These are phyloP conservation scores for Puccinia hordei DNA, from an alignment of 1,284 basidiomycete species.

Conservation along the genomic window DNA sequence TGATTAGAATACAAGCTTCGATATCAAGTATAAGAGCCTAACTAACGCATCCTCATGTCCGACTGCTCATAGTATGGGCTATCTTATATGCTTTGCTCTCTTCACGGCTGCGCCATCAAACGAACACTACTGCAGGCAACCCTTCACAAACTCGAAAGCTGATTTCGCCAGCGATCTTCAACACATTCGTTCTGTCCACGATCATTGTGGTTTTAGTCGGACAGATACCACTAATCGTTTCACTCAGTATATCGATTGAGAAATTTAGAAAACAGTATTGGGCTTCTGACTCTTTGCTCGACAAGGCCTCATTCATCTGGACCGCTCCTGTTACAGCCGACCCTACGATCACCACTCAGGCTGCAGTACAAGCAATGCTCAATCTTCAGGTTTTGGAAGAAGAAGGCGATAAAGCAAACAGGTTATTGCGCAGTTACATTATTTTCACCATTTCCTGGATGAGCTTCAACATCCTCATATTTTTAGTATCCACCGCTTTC, in stretches of 20 bases:
- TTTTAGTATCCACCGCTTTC: neutral
- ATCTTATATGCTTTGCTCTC: slow-evolving; percentile 10
- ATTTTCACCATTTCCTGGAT: neutral
- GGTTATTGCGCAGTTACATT: neutral
- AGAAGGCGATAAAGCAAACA: neutral
- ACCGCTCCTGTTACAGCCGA: neutral
- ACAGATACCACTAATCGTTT: slow-evolving; percentile 13
- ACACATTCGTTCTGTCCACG: neutral
- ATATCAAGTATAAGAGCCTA: neutral
- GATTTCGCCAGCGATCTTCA: neutral
- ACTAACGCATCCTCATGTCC: neutral
- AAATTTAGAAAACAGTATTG: neutral
- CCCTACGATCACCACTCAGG: neutral
- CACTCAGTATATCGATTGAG: neutral
- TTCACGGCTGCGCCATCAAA: neutral
- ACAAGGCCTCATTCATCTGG: neutral
- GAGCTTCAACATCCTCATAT: neutral
- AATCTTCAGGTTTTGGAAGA: neutral
- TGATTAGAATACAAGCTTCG: neutral
- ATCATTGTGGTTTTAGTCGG: neutral
- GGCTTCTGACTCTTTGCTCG: neutral
- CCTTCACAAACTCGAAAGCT: neutral
- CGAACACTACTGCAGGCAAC: neutral
- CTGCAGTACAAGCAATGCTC: slow-evolving; percentile 16
- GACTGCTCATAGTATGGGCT: slow-evolving; percentile 20